These are phyloP conservation scores for Micractinium conductrix DNA, from an alignment of 139 green algal species.

Conservation along the genomic window DNA sequence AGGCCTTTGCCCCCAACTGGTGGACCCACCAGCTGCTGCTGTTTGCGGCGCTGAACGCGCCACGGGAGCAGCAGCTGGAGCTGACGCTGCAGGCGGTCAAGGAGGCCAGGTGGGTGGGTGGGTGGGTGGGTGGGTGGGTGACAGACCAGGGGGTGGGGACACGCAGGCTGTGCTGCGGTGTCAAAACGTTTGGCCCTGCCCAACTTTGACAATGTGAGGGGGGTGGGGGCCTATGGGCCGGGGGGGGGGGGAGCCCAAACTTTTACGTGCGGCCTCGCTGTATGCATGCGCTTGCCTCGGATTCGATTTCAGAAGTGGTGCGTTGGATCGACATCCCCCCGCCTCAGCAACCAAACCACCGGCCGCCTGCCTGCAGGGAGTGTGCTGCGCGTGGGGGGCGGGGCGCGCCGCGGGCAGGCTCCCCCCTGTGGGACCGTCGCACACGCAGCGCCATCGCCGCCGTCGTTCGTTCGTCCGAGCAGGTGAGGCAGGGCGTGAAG, in stretches of 20 bases:
- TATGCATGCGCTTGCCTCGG: not conserved
- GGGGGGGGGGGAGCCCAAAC: no score
- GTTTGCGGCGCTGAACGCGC: constrained; percentile 13
- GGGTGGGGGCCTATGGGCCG: not conserved
- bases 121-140: not conserved
- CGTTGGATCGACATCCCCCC: not conserved
- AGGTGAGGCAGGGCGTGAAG: no score
- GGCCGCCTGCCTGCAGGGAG: not conserved
- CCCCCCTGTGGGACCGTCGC: not conserved
- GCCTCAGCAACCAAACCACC: not conserved
- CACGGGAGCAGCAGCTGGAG: constrained; percentile 11
- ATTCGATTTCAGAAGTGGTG: not conserved
- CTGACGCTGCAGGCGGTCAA: constrained; percentile 11
- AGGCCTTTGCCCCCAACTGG: not conserved
- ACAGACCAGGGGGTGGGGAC: not conserved
- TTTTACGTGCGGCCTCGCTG: not conserved
- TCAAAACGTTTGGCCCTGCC: not conserved
- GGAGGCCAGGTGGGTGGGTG: not conserved
- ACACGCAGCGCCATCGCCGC: not conserved
- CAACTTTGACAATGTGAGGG: no score
- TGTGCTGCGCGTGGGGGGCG: not conserved
- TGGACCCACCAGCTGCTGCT: constrained; percentile 30
- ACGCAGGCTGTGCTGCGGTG: not conserved
- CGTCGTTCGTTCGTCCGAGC: constrained; percentile 5
- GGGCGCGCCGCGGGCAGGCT: not conserved